Conservation (phyloP, 2,329 filamentous ascomycete genomes). For the Xylaria sp. region DNA sequence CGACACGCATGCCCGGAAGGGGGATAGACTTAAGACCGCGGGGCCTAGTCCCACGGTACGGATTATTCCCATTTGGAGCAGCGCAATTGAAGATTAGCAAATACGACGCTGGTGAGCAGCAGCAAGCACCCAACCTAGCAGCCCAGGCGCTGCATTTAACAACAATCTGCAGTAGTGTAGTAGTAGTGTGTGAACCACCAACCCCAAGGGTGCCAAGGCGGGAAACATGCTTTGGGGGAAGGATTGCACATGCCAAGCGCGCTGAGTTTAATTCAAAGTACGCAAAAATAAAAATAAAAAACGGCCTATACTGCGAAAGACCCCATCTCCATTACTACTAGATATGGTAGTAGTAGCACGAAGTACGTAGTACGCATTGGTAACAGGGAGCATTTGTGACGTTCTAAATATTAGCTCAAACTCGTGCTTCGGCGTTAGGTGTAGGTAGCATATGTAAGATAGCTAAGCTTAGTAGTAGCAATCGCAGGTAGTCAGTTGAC, state of each 20-base stretch:
- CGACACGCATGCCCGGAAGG: neutral
- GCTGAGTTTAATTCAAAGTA: constrained; percentile 18
- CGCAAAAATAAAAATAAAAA: neutral
- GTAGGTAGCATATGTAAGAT: neutral
- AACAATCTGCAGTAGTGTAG: constrained; percentile 14
- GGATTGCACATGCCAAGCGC: constrained; percentile 34
- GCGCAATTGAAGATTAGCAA: constrained; percentile 22
- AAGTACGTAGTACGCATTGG: neutral
- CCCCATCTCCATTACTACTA: constrained; percentile 10
- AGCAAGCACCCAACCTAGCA: too few species aligned
- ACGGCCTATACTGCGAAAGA: too few species aligned
- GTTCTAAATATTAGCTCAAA: neutral
- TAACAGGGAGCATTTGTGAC: neutral
- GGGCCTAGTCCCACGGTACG: constrained; percentile 23
- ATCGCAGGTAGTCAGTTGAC: constrained; percentile 2
- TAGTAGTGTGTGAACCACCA: too few species aligned
- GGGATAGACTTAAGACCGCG: neutral
- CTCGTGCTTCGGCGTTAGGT: neutral
- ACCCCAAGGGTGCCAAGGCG: constrained; percentile 24
- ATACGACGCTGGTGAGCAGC: constrained; percentile 29
- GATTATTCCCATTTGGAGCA: constrained; percentile 29
- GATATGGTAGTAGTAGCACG: neutral
- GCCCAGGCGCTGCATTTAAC: neutral
- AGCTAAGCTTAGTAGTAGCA: neutral
- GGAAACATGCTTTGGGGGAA: constrained; percentile 18